Conservation (phyloP, 2,329 filamentous ascomycete genomes). For the Westerdykella aurantiaca region DNA sequence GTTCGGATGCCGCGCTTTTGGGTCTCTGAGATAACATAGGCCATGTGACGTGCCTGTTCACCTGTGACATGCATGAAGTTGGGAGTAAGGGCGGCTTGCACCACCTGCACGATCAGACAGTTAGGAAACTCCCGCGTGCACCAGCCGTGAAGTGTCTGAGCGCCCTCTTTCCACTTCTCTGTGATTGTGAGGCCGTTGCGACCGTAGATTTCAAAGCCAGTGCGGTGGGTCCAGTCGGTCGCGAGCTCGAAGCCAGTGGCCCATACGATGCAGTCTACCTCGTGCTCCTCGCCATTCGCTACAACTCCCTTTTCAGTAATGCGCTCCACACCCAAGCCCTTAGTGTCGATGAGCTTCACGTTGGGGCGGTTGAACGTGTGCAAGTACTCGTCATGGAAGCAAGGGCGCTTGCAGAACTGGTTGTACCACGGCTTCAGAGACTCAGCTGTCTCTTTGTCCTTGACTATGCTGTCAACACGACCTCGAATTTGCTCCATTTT, state of each 20-base stretch:
- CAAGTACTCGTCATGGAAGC: slow-evolving; percentile 57
- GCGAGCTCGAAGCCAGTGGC: slow-evolving; percentile 42
- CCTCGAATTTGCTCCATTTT: slow-evolving; percentile 43
- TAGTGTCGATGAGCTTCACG: slow-evolving; percentile 57
- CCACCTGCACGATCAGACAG: slow-evolving; percentile 41
- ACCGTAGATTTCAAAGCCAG: slow-evolving; percentile 40
- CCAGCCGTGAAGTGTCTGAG: slow-evolving; percentile 50
- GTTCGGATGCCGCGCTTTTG: slow-evolving; percentile 22
- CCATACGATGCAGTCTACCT: slow-evolving; percentile 45
- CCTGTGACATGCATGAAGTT: slow-evolving; percentile 24
- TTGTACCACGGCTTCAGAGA: slow-evolving; percentile 57
- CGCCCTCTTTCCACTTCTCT: slow-evolving; percentile 44
- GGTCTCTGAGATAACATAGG: slow-evolving; percentile 41
- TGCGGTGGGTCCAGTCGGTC: slow-evolving; percentile 28
- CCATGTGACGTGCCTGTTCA: slow-evolving; percentile 38
- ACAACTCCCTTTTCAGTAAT: slow-evolving; percentile 42
- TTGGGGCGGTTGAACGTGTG: slow-evolving; percentile 53
- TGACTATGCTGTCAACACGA: slow-evolving; percentile 49
- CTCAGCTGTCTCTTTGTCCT: slow-evolving; percentile 47
- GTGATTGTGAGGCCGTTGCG: slow-evolving; percentile 42
- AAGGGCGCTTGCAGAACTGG: slow-evolving; percentile 58
- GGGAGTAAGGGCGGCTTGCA: slow-evolving; percentile 18
- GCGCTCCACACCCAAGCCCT: slow-evolving; percentile 48
- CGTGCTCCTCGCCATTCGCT: slow-evolving; percentile 44
- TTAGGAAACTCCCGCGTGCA: slow-evolving; percentile 50